These are phyloP conservation scores for Russula griseocarnosa DNA, from an alignment of 768 basidiomycete species.

Conservation along the genomic window DNA sequence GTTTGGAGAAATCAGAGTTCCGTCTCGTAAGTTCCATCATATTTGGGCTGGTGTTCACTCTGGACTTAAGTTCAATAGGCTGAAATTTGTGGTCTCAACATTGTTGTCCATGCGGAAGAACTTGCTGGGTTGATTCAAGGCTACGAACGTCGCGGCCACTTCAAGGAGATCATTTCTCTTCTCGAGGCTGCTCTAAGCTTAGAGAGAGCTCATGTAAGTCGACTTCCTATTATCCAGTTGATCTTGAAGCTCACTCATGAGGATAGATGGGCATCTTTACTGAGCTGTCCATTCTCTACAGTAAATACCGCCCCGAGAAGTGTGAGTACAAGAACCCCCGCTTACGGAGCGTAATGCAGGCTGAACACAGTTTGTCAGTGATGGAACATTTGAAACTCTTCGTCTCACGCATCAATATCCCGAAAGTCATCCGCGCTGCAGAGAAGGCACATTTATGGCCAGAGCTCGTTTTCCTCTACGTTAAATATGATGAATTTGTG, in stretches of 20 bases:
- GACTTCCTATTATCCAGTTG: slow-evolving; percentile 5
- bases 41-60: slow-evolving; percentile 1
- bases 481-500: slow-evolving; percentile 96
- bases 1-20: slow-evolving; percentile 97
- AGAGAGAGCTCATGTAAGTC: slow-evolving; percentile 84
- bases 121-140: slow-evolving; percentile 66
- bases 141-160: slow-evolving; percentile 90
- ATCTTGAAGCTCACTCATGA: slow-evolving; percentile 20
- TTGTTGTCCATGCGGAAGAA: slow-evolving; percentile 94
- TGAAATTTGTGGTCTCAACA: slow-evolving; percentile 97
- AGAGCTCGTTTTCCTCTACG: slow-evolving; percentile 95
- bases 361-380: slow-evolving; percentile 45
- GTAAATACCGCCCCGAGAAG: slow-evolving; percentile 93
- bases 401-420: slow-evolving; percentile 94
- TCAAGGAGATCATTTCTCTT: slow-evolving; percentile 87
- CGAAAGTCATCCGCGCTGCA: slow-evolving; percentile 95
- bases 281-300: slow-evolving; percentile 84
- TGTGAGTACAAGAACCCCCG: slow-evolving; percentile 46
- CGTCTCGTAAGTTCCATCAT: slow-evolving; percentile 53
- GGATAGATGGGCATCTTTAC: slow-evolving; percentile 93
- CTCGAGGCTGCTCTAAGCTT: slow-evolving; percentile 94
- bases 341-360: neutral
- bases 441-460: slow-evolving; percentile 98
- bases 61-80: slow-evolving; percentile 46
- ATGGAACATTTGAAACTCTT: slow-evolving; percentile 99